These are phyloP conservation scores for Favolaschia claudopus DNA, from an alignment of 768 basidiomycete species.

Conservation along the genomic window DNA sequence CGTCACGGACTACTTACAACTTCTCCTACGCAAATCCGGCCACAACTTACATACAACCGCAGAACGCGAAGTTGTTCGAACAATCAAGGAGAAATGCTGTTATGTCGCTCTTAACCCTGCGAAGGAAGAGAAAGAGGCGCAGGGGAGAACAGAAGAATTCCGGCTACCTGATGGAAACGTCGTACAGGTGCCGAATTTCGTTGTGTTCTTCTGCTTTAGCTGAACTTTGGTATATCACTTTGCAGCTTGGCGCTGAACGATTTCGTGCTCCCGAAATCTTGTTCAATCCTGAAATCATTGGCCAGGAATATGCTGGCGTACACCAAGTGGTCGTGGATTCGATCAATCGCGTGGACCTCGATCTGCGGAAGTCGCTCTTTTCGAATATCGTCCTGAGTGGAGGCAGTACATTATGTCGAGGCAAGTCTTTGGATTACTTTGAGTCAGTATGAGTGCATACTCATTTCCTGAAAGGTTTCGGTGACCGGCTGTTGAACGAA, in stretches of 20 bases:
- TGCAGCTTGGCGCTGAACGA: constrained; percentile 90
- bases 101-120: constrained; percentile 92
- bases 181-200: constrained; percentile 85
- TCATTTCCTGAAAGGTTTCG: constrained; percentile 69
- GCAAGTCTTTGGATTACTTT: constrained; percentile 48
- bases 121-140: constrained; percentile 94
- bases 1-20: constrained; percentile 94
- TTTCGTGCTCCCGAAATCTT: constrained; percentile 97
- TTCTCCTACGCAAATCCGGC: constrained; percentile 92
- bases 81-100: constrained; percentile 98
- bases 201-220: constrained; percentile 13
- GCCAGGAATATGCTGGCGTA: constrained; percentile 95
- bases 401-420: constrained; percentile 94
- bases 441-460: not conserved
- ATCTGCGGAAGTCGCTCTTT: constrained; percentile 93
- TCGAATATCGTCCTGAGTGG: constrained; percentile 97
- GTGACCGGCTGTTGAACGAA: constrained; percentile 94
- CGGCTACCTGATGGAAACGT: constrained; percentile 94
- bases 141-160: constrained; percentile 85
- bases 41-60: constrained; percentile 97
- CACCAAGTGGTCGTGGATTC: constrained; percentile 99
- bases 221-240: constrained; percentile 24
- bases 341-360: constrained; percentile 94
- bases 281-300: constrained; percentile 97
- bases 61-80: constrained; percentile 94